These are phyloP conservation scores for Neonectria punicea DNA, from an alignment of 2,329 filamentous ascomycete species.

Conservation along the genomic window DNA sequence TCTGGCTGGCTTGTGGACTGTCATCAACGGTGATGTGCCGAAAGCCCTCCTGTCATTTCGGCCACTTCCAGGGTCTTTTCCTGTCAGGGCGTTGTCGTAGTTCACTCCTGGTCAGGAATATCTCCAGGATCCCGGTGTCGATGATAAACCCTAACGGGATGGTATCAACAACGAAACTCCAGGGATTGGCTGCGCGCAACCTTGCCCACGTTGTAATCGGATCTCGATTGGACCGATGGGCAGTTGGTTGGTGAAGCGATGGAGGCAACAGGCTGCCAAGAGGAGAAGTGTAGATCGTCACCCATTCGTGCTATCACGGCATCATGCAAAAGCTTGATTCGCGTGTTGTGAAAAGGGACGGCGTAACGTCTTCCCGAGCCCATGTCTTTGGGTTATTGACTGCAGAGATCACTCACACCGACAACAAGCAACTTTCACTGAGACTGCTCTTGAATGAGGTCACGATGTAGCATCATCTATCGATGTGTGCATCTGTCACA, in stretches of 20 bases:
- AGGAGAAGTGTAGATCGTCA: background rate
- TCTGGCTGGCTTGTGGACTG: background rate
- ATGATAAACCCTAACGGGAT: background rate
- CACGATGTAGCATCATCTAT: background rate
- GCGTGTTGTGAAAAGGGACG: background rate
- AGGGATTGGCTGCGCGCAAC: background rate
- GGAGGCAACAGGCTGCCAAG: background rate
- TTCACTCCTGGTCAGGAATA: background rate
- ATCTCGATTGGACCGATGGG: constrained; percentile 37
- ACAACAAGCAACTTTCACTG: background rate
- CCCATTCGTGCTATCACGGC: background rate
- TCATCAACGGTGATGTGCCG: background rate
- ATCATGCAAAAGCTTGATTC: constrained; percentile 1
- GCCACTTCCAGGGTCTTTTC: background rate
- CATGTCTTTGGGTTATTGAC: constrained; percentile 1
- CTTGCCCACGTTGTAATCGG: constrained; percentile 28
- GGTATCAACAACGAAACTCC: background rate
- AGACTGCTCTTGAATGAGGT: background rate
- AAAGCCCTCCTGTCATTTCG: background rate
- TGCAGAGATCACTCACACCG: background rate
- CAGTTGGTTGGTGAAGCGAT: background rate
- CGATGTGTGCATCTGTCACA: background rate
- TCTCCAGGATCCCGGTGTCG: background rate
- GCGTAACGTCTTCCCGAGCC: constrained; percentile 10
- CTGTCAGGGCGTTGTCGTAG: background rate